Conservation (phyloP, 2,329 filamentous ascomycete genomes). For the Emmonsiellopsis sp. region DNA sequence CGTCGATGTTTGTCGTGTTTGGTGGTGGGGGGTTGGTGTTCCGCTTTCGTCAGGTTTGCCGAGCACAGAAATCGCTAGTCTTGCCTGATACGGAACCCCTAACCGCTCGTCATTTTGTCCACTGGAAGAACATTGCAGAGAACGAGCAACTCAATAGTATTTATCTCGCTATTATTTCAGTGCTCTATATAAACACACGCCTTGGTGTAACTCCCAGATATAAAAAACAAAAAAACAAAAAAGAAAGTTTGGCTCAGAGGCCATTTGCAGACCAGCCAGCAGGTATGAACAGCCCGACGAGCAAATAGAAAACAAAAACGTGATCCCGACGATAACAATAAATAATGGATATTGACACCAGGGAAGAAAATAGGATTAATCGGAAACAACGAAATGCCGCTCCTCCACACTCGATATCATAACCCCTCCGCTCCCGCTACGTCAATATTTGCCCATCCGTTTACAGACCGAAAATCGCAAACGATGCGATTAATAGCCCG, state of each 20-base stretch:
- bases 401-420: too few species aligned
- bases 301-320: not conserved
- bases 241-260: not conserved
- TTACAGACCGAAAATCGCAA: constrained; percentile 6
- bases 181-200: not conserved
- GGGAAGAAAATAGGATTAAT: not conserved
- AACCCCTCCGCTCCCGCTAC: too few species aligned
- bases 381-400: too few species aligned
- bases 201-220: not conserved
- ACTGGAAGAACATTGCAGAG: not conserved
- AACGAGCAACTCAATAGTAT: not conserved
- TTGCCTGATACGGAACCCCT: too few species aligned
- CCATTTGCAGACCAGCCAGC: constrained; percentile 1
- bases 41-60: too few species aligned
- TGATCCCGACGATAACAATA: not conserved
- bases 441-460: not conserved
- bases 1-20: too few species aligned
- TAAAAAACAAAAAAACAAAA: not conserved
- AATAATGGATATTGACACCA: not conserved
- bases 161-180: not conserved
- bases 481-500: constrained; percentile 4
- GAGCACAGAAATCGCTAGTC: too few species aligned
- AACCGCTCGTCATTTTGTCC: too few species aligned
- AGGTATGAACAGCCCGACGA: not conserved
- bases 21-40: too few species aligned